Conservation (phyloP, 2,329 filamentous ascomycete genomes). For the Colletotrichum sp. region DNA sequence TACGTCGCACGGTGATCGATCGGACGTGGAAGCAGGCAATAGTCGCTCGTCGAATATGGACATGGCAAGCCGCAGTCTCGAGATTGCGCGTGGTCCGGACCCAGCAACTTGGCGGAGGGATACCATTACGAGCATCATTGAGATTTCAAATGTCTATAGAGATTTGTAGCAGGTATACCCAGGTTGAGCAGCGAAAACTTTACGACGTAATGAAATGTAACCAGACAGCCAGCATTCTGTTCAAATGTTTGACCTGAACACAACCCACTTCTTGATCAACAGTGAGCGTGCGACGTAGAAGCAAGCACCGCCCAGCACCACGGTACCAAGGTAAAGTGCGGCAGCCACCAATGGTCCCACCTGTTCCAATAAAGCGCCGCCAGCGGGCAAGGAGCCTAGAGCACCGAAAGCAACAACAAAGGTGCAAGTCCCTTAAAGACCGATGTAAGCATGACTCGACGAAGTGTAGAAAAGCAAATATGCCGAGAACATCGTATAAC, state of each 20-base stretch:
- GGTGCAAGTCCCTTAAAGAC: not conserved
- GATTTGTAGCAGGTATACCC: not conserved
- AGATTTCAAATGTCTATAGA: not conserved
- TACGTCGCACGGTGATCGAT: not conserved
- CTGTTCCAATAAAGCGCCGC: not conserved
- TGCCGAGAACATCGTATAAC: rapidly evolving
- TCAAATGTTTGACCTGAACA: not conserved
- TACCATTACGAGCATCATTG: not conserved
- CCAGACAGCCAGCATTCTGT: not conserved
- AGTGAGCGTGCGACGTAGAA: not conserved
- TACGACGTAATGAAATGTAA: not conserved
- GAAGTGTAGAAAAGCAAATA: not conserved
- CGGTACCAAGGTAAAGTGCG: not conserved
- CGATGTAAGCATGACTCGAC: not conserved
- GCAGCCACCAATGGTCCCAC: not conserved
- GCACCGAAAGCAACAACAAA: not conserved
- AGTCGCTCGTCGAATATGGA: not conserved
- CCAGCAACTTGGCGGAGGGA: not conserved
- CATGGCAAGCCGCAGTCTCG: not conserved
- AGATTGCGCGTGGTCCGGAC: not conserved
- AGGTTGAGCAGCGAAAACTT: not conserved
- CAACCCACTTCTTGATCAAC: not conserved
- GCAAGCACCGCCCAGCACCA: not conserved
- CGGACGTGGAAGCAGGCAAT: not conserved
- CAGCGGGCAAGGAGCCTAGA: not conserved